Conservation (phyloP, 306 rosid species). For the Bauhinia variegata region DNA sequence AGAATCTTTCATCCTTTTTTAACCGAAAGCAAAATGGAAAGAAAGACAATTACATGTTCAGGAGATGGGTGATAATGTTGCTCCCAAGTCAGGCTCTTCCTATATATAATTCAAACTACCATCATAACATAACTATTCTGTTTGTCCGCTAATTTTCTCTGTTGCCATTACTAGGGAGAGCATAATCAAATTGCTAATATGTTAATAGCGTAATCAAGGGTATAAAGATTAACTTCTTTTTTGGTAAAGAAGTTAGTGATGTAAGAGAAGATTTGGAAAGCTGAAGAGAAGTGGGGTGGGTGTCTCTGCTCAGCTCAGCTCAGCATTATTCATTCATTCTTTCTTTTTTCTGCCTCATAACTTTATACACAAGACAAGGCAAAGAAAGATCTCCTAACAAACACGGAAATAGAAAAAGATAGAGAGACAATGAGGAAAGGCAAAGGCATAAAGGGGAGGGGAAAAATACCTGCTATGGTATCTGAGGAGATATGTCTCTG, state of each 20-base stretch:
- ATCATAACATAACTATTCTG: constrained; percentile 53
- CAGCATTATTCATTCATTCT: constrained; percentile 18
- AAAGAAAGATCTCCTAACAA: constrained; percentile 37
- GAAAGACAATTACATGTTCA: constrained; percentile 31
- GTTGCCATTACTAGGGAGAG: constrained; percentile 41
- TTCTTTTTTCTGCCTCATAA: constrained; percentile 30
- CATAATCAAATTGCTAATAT: background rate
- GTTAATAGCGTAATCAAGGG: constrained; percentile 47
- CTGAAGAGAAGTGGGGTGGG: constrained; percentile 39
- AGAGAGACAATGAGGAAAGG: constrained; percentile 17
- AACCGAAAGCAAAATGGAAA: constrained; percentile 49
- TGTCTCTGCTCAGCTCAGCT: constrained; percentile 45
- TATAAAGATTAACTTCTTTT: too few relatives aligned
- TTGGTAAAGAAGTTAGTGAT: constrained; percentile 45
- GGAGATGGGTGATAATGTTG: constrained; percentile 58
- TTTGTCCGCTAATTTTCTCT: constrained; percentile 38
- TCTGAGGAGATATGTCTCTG: constrained; percentile 49
- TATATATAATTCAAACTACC: constrained; percentile 56
- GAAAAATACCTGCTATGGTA: constrained; percentile 57
- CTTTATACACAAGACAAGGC: constrained; percentile 62
- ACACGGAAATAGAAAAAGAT: background rate
- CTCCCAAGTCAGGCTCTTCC: constrained; percentile 62
- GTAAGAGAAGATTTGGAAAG: constrained; percentile 41
- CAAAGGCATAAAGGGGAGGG: constrained; percentile 13
- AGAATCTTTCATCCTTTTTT: constrained; percentile 40